Conservation (phyloP, 106 monocot species). For the Narthecium ossifragum region DNA sequence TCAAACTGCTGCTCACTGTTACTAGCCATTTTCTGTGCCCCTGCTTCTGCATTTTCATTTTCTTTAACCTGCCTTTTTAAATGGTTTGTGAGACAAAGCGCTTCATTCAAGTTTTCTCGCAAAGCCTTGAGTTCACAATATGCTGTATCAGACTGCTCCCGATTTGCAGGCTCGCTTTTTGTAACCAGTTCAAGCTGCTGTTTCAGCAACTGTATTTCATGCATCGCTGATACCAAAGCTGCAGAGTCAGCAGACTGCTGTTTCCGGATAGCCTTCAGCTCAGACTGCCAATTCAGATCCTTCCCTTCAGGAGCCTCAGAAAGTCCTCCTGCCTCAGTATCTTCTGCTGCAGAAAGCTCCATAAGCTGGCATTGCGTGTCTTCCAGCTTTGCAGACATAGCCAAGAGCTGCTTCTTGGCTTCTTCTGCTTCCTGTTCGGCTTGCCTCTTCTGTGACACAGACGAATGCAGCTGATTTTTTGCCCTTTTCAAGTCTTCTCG, state of each 20-base stretch:
- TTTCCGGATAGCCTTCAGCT: constrained; percentile 69
- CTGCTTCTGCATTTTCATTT: constrained; percentile 23
- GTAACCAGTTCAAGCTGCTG: constrained; percentile 36
- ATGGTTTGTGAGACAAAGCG: constrained; percentile 28
- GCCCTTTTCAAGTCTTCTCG: constrained; percentile 65
- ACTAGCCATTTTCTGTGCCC: constrained; percentile 21
- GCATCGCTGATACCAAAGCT: constrained; percentile 45
- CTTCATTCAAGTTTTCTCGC: constrained; percentile 26
- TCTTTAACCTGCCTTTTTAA: constrained; percentile 35
- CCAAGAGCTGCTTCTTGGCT: constrained; percentile 37
- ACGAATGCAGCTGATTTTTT: constrained; percentile 44
- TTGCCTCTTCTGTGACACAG: constrained; percentile 34
- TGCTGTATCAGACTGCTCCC: constrained; percentile 24
- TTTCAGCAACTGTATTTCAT: constrained; percentile 70
- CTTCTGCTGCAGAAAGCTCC: constrained; percentile 66
- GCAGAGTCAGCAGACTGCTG: constrained; percentile 55
- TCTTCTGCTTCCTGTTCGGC: constrained; percentile 57
- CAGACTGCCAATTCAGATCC: constrained; percentile 73
- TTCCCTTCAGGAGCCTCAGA: constrained; percentile 52
- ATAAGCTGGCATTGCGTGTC: constrained; percentile 46
- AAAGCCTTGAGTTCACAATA: constrained; percentile 31
- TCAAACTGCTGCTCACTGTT: constrained; percentile 37
- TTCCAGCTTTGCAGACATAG: constrained; percentile 37
- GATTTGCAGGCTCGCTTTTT: constrained; percentile 27
- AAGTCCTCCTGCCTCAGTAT: constrained; percentile 56